phyloP scores from a whole-genome alignment of 768 basidiomycete species.

The Trametes meyenii region DNA sequence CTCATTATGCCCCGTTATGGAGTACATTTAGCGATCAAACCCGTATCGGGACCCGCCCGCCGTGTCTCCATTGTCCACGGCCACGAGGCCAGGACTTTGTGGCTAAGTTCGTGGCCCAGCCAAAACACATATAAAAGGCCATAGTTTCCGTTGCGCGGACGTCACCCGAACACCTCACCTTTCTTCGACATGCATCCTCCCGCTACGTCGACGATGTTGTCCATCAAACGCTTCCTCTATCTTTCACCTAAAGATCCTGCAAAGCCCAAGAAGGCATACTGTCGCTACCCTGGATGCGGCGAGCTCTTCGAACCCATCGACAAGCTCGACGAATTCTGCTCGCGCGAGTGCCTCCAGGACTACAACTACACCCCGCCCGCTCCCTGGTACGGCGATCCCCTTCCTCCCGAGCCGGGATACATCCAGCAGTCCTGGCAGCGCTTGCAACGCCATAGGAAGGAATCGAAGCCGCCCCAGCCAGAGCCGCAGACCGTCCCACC shows the following conservation, averaged over 20 bases:
- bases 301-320: background rate
- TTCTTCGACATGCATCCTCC: background rate
- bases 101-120: too few relatives aligned
- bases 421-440: background rate
- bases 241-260: background rate
- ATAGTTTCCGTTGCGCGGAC: too few relatives aligned
- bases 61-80: too few relatives aligned
- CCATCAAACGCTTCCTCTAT: slow-evolving; percentile 9
- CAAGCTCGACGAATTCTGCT: slow-evolving; percentile 11
- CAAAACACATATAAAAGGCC: too few relatives aligned
- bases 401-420: background rate
- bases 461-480: background rate
- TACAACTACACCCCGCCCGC: slow-evolving; percentile 11
- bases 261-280: slow-evolving; percentile 2
- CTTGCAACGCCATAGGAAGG: background rate
- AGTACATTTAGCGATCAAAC: too few relatives aligned
- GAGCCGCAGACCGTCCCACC: too few relatives aligned
- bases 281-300: slow-evolving; percentile 1
- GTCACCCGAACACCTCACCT: too few relatives aligned
- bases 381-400: background rate
- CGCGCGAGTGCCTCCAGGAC: slow-evolving; percentile 8
- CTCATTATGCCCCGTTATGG: too few relatives aligned
- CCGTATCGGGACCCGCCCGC: too few relatives aligned
- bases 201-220: background rate
- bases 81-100: too few relatives aligned